Conservation (phyloP, 2,329 filamentous ascomycete genomes). For the Alternaria dauci region DNA sequence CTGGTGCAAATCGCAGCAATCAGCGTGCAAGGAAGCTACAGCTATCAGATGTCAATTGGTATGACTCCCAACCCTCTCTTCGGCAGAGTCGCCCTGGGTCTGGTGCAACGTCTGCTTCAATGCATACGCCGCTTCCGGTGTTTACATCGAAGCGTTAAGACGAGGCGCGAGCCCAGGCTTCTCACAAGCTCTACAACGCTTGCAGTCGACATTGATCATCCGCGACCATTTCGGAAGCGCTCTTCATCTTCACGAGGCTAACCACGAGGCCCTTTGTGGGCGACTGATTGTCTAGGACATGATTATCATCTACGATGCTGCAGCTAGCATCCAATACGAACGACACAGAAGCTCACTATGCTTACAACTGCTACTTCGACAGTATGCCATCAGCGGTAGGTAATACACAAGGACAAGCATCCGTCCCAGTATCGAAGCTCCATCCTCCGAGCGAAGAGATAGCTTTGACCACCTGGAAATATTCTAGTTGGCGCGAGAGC, state of each 20-base stretch:
- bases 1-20: constrained; percentile 71
- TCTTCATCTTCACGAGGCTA: constrained; percentile 28
- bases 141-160: constrained; percentile 22
- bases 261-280: constrained; percentile 38
- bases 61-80: constrained; percentile 54
- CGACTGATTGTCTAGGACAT: constrained; percentile 41
- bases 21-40: constrained; percentile 91
- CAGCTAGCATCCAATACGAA: constrained; percentile 32
- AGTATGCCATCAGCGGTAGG: constrained; percentile 12
- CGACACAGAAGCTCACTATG: constrained; percentile 11
- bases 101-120: constrained; percentile 13
- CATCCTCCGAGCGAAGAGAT: constrained; percentile 1
- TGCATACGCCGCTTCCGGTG: constrained; percentile 8
- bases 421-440: constrained; percentile 2
- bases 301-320: constrained; percentile 36
- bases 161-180: constrained; percentile 13
- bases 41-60: constrained; percentile 98
- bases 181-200: constrained; percentile 9
- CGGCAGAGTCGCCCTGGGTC: constrained; percentile 21
- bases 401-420: constrained; percentile 5
- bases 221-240: constrained; percentile 8
- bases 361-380: constrained; percentile 6
- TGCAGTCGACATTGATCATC: constrained; percentile 17
- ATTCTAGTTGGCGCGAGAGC: neutral
- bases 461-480: neutral